These are phyloP conservation scores for Amphicarpaea edgeworthii DNA, from an alignment of 306 rosid genomes.

Conservation along the genomic window DNA sequence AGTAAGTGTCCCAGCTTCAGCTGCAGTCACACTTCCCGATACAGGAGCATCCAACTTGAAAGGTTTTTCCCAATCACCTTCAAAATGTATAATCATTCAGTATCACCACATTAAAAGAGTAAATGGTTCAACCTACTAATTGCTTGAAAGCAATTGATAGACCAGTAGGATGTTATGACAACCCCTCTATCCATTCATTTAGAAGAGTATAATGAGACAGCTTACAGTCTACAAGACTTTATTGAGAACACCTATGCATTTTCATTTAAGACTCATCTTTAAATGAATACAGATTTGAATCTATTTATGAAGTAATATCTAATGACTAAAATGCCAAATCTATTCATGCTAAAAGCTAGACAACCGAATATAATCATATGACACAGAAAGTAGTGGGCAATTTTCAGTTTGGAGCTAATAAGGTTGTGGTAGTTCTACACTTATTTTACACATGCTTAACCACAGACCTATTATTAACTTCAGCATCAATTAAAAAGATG, in stretches of 20 bases:
- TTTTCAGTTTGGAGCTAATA: slow-evolving; percentile 18
- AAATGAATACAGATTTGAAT: slow-evolving; percentile 12
- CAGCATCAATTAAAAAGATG: background rate
- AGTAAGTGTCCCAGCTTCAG: slow-evolving; percentile 91
- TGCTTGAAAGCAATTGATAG: slow-evolving; percentile 20
- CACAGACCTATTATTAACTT: background rate
- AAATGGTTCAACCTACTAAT: slow-evolving; percentile 22
- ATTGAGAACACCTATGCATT: background rate
- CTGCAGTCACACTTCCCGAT: slow-evolving; percentile 94
- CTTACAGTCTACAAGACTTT: background rate
- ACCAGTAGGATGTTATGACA: background rate
- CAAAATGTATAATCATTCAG: slow-evolving; percentile 41
- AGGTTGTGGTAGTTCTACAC: background rate
- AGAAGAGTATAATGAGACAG: background rate
- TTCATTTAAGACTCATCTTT: background rate
- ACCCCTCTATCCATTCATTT: background rate
- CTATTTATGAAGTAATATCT: background rate
- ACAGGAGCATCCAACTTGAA: slow-evolving; percentile 94
- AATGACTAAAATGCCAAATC: slow-evolving; percentile 6
- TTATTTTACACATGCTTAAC: background rate
- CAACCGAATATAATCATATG: background rate
- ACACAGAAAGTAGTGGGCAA: background rate
- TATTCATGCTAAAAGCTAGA: background rate
- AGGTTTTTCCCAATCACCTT: slow-evolving; percentile 67
- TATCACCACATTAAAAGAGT: background rate